Base-by-base conservation (phyloP, 345 rosid species). In the Boechera stricta region DNA sequence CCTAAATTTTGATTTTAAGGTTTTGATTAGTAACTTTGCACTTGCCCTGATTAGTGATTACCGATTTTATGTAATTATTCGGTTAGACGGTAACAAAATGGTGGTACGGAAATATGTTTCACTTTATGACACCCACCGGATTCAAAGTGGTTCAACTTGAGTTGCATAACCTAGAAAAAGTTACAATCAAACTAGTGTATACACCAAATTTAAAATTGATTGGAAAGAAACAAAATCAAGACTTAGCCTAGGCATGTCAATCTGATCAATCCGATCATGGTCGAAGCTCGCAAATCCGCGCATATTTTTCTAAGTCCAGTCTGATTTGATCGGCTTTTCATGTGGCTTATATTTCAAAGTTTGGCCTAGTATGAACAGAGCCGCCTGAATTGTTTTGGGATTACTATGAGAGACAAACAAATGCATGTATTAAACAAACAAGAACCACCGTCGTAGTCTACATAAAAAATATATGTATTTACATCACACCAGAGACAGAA, bases 391-490 rank as follows among this genome's bases (percentile, higher is more conserved):
- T 16, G 6, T 48, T n/a, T n/a, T 45, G 28, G 55, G 64, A 8
- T 58, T 12, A 51, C 44, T 29, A 54, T 42, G 36, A 68, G 29
- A 56, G 59, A 29, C 8, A 51, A 67, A 49, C 73, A 38, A 59
- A 16, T 10, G 59, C 68, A 56, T 47, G 57, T 61, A 61, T 76
- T 41, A 21, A 28, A 10, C 44, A 69, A 69, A 59, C 68, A 59
- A 39, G 35, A 75, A 69, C 33, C 69, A 69, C 56, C 36, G 42
- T 60, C 1, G 35, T 61, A 9, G 35, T 66, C 76, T 56, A 64
- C 71, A 65, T 47, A 24, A 26, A 66, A 70, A 63, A 29, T 12
- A 31, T 45, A 72, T 49, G 61, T 72, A 78, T 78, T 59, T 78
- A 78, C 81, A 78, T 52, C 49, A 64, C 38, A 64, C 8, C 15